Conservation (phyloP, 257 asterid species). For the Rubia yunnanensis region DNA sequence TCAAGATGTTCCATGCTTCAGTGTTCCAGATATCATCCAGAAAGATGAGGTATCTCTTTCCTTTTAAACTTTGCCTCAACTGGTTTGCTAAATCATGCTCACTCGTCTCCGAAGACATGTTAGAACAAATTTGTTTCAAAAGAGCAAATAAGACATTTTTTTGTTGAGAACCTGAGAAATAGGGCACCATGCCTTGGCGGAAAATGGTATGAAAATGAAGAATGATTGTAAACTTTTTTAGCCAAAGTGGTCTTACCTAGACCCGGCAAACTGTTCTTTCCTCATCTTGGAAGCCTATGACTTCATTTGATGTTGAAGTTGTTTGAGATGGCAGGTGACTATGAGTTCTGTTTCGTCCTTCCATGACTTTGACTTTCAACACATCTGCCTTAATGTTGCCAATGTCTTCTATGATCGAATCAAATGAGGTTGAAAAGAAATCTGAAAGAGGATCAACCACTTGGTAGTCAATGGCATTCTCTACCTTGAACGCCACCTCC, state of each 20-base stretch:
- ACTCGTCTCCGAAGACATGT: too few species aligned
- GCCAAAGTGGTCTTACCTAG: not conserved
- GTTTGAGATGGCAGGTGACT: not conserved
- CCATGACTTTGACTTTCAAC: not conserved
- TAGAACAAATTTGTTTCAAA: too few species aligned
- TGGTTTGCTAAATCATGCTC: too few species aligned
- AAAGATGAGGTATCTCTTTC: too few species aligned
- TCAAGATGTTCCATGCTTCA: not conserved
- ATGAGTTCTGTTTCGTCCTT: not conserved
- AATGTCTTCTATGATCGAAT: not conserved
- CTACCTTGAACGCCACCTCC: too few species aligned
- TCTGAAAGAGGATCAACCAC: not conserved
- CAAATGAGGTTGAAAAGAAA: not conserved
- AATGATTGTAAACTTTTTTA: too few species aligned
- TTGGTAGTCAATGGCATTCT: not conserved
- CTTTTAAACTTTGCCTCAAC: too few species aligned
- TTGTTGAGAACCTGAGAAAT: too few species aligned
- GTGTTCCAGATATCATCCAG: too few species aligned
- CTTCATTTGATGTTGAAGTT: not conserved
- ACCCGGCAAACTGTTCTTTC: not conserved
- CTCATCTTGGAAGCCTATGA: slow-evolving; percentile 5
- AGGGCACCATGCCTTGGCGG: too few species aligned
- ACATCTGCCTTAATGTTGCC: not conserved
- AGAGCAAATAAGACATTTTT: too few species aligned
- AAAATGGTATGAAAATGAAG: too few species aligned